These are phyloP conservation scores for Mrakia hoshinonis DNA, from an alignment of 768 basidiomycete genomes.

Conservation along the genomic window DNA sequence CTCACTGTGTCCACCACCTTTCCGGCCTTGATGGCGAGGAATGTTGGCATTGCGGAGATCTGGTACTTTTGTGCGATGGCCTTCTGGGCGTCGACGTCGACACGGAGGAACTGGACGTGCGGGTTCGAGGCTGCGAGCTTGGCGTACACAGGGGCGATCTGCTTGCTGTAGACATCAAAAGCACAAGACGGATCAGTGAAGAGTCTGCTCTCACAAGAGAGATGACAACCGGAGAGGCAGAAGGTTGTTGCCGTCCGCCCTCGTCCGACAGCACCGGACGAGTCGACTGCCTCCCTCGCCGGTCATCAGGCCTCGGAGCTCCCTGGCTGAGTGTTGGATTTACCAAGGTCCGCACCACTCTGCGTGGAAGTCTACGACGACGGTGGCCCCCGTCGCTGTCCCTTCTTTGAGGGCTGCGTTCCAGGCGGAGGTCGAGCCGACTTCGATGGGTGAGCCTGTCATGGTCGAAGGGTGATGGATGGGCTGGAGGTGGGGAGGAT, in stretches of 20 bases:
- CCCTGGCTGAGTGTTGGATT: no score
- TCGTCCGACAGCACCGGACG: not conserved
- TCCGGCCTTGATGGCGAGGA: conserved; percentile 21
- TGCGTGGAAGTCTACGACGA: conserved; percentile 26
- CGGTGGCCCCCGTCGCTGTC: conserved; percentile 9
- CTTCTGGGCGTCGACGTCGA: conserved; percentile 26
- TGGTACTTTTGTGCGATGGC: conserved; percentile 27
- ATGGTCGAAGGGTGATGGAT: no score
- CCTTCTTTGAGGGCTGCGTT: conserved; percentile 6
- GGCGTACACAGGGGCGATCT: conserved; percentile 22
- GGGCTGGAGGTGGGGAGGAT: no score
- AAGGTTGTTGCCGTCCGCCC: not conserved
- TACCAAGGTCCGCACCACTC: conserved; percentile 25
- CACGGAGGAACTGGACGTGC: conserved; percentile 17
- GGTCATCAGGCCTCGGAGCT: no score
- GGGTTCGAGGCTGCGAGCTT: not conserved
- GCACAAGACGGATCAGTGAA: no score
- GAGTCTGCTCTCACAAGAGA: no score
- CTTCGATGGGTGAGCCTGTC: conserved; percentile 11
- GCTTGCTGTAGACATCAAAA: not conserved
- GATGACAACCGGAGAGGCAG: not conserved
- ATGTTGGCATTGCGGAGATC: conserved; percentile 27
- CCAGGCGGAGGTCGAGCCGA: conserved; percentile 11
- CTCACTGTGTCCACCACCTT: conserved; percentile 17
- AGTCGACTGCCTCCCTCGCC: no score